Conservation (phyloP, 192 early-diverging fungal species). For the Rhizophagus sp. region DNA sequence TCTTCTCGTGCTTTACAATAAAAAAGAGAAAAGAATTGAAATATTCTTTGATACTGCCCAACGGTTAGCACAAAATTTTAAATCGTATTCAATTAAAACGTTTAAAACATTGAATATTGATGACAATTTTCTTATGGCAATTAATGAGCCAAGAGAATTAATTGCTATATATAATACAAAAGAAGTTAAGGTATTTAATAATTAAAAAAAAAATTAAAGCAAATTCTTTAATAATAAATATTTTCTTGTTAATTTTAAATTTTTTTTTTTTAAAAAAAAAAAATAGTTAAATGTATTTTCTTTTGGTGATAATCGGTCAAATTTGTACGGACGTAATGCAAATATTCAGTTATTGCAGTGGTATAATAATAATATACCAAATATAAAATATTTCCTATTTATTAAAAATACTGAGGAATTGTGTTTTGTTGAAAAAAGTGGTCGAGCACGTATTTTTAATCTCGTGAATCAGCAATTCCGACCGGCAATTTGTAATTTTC, state of each 20-base stretch:
- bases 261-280: neutral
- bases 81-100: neutral
- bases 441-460: constrained; percentile 8
- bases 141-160: constrained; percentile 23
- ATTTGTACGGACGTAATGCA: neutral
- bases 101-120: neutral
- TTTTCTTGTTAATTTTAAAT: neutral
- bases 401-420: constrained; percentile 22
- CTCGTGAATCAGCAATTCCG: constrained; percentile 16
- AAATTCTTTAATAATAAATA: neutral
- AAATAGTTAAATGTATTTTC: constrained; percentile 18
- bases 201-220: neutral
- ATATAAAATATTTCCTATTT: constrained; percentile 19
- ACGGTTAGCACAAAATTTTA: neutral
- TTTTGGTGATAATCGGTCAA: neutral
- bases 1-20: neutral
- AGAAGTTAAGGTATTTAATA: neutral
- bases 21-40: neutral
- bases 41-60: neutral
- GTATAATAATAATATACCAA: constrained; percentile 13
- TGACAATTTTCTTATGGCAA: neutral
- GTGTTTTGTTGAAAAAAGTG: constrained; percentile 28
- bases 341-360: constrained; percentile 24
- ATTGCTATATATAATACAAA: constrained; percentile 25
- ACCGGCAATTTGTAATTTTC: constrained; percentile 15